A percentile compares a stretch with the other conserved stretches of the same genome.
Conservation (phyloP, 495 filamentous ascomycete species). For the Aspergillus bridgeri region DNA sequence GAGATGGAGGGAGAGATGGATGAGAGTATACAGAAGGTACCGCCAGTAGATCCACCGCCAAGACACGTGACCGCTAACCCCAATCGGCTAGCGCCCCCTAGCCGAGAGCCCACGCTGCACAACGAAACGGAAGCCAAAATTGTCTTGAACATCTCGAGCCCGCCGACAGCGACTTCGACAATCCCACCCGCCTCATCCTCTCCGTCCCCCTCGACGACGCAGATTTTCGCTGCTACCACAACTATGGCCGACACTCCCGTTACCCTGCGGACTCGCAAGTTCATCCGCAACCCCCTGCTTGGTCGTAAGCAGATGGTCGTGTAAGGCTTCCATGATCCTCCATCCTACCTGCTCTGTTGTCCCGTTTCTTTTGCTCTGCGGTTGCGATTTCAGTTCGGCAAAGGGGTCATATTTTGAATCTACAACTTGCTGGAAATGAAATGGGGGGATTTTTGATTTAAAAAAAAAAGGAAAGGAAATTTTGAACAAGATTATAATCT, state of each 20-base stretch:
- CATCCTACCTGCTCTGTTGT: not conserved
- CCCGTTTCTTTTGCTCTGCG: not conserved
- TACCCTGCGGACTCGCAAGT: constrained; percentile 99
- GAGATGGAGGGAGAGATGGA: not conserved
- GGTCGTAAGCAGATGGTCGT: constrained; percentile 99
- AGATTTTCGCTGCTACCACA: constrained; percentile 43
- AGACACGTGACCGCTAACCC: constrained; percentile 11
- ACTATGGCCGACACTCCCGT: constrained; percentile 91
- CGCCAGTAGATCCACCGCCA: not conserved
- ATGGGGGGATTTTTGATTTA: no score
- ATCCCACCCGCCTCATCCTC: constrained; percentile 21
- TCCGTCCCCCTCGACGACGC: constrained; percentile 25
- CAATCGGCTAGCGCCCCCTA: constrained; percentile 35
- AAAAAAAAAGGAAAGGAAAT: not conserved
- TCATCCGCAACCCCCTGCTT: constrained; percentile 99
- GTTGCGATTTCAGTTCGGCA: not conserved
- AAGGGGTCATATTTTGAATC: not conserved
- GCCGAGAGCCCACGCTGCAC: constrained; percentile 38
- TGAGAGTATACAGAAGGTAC: not conserved
- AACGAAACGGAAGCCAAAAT: constrained; percentile 4
- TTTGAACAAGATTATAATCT: not conserved
- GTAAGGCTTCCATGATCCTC: constrained; percentile 58
- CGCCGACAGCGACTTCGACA: constrained; percentile 28
- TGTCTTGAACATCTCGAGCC: constrained; percentile 19
- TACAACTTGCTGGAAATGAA: not conserved